phyloP scores from a whole-genome alignment of 768 basidiomycete genomes.

The Amanita subjunquillea region DNA sequence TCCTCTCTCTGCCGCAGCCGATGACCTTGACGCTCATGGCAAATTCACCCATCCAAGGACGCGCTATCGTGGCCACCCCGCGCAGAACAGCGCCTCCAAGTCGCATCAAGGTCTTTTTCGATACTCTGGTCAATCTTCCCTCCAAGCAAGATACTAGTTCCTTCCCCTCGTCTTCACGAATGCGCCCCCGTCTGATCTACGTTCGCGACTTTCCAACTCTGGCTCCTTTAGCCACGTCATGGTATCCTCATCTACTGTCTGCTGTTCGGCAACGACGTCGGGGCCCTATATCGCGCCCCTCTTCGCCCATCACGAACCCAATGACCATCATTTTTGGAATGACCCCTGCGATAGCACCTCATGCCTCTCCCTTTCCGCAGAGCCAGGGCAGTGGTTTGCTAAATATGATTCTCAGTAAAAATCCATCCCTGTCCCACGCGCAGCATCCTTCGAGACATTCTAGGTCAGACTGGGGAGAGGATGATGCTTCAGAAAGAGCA shows the following conservation, averaged over 20 bases:
- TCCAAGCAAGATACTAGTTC: conserved; percentile 16
- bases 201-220: conserved; percentile 76
- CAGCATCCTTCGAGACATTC: conserved; percentile 22
- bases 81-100: conserved; percentile 38
- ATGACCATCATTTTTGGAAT: conserved; percentile 85
- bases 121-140: conserved; percentile 61
- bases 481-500: conserved; percentile 51
- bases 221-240: conserved; percentile 55
- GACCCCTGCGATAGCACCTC: conserved; percentile 62
- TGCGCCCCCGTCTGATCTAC: conserved; percentile 67
- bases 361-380: conserved; percentile 18
- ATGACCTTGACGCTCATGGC: conserved; percentile 34
- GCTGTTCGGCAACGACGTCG: conserved; percentile 72
- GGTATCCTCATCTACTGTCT: conserved; percentile 75
- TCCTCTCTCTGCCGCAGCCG: conserved; percentile 23
- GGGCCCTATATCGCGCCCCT: conserved; percentile 47
- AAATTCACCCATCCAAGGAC: conserved; percentile 24
- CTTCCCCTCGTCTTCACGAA: conserved; percentile 19
- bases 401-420: conserved; percentile 36
- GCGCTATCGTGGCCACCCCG: conserved; percentile 29
- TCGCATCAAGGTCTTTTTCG: conserved; percentile 64
- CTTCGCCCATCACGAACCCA: conserved; percentile 55
- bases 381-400: conserved; percentile 26
- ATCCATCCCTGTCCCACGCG: conserved; percentile 17
- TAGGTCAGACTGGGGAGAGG: conserved; percentile 55